Base-by-base conservation (phyloP, 208 protist species). In the Trypanosoma melophagium region DNA sequence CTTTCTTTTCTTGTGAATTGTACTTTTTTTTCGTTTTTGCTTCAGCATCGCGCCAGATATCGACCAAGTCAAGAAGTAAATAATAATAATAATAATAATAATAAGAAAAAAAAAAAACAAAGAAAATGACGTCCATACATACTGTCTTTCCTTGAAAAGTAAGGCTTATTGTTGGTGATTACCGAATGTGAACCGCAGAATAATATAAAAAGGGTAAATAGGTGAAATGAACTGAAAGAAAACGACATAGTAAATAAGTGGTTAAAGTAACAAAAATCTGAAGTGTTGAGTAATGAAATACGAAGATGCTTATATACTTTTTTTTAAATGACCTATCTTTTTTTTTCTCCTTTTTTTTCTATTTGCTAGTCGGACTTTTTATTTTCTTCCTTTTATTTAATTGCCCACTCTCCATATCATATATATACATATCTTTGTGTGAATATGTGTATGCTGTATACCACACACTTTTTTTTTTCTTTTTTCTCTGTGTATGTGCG, bases 311-410 rank as follows among this genome's bases (percentile, higher is more conserved):
- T 40, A n/a, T 69, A 19, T 45, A 3, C n/a, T 55, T 71, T 42
- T 58, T 50, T 44, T 16, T 51, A 52, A 60, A 60, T 25, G 45
- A 31, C 49, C 7, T 58, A 44, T 63, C 3, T 56, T 42, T 73
- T 38, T 45, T 66, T 56, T 35, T 40, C 10, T 58, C 13, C 56
- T 50, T 66, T 24, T 64, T 73, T 73, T 51, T 51, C 41, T 31
- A 7, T 60, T 52, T 42, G 9, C 62, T 21, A 28, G 41, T 45
- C 9, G 10, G 4, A 19, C 2, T 64, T 13, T 31, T 22, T 42
- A 10, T 35, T 58, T 19, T 58, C 35, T 58, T 42, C n/a, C 7
- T 58, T 22, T 53, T 22, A n/a, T n/a, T n/a, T n/a, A n/a, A n/a
- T n/a, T n/a, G n/a, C n/a, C n/a, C n/a, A n/a, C n/a, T n/a, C n/a